Conservation (phyloP, 1,139 yeast species). For the Candida dubliniensis region DNA sequence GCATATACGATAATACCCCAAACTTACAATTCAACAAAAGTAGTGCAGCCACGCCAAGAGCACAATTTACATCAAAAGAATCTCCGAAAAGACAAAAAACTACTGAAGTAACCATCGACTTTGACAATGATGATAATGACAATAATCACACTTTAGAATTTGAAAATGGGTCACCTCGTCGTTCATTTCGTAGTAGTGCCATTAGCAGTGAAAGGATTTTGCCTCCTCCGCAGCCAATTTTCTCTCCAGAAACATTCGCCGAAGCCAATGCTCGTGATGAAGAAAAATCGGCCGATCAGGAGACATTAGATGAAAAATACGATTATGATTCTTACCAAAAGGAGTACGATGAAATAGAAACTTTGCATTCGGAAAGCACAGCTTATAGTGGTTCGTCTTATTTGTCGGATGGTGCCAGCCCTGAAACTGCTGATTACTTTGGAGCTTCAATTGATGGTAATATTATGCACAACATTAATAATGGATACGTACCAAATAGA, state of each 20-base stretch:
- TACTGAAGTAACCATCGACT: conserved; percentile 44
- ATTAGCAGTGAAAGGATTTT: conserved; percentile 49
- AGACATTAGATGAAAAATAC: conserved; percentile 24
- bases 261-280: conserved; percentile 57
- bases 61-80: conserved; percentile 59
- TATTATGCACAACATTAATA: conserved; percentile 44
- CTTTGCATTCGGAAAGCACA: conserved; percentile 40
- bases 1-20: conserved; percentile 11
- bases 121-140: conserved; percentile 45
- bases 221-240: conserved; percentile 66
- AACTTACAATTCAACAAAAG: conserved; percentile 7
- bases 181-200: conserved; percentile 39
- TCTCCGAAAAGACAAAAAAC: conserved; percentile 62
- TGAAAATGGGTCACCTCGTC: conserved; percentile 34
- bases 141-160: conserved; percentile 18
- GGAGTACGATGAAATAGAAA: conserved; percentile 35
- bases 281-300: conserved; percentile 20
- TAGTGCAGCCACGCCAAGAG: conserved; percentile 41
- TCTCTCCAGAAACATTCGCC: conserved; percentile 61
- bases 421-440: conserved; percentile 34
- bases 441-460: conserved; percentile 47
- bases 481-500: conserved; percentile 40
- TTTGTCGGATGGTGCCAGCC: conserved; percentile 23
- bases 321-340: conserved; percentile 41
- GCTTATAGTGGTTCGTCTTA: conserved; percentile 39